These are phyloP conservation scores for Pisolithus albus DNA, from an alignment of 768 basidiomycete genomes.

Conservation along the genomic window DNA sequence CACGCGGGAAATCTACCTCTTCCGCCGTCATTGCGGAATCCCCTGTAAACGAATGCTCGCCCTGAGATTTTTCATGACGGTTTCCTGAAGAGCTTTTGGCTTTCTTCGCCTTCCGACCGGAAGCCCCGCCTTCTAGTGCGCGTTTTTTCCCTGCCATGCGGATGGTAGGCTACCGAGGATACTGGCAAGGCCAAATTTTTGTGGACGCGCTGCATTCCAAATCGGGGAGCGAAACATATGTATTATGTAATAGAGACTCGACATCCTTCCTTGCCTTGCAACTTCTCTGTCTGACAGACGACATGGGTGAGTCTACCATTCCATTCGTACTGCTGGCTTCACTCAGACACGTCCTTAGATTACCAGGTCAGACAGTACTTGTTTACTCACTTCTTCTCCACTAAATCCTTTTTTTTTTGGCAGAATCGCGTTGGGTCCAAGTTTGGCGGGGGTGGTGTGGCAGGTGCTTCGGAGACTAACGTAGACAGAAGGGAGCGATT, in stretches of 20 bases:
- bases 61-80: conserved; percentile 16
- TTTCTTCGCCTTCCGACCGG: conserved; percentile 53
- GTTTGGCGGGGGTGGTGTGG: conserved; percentile 94
- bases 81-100: conserved; percentile 37
- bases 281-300: neutral
- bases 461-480: conserved; percentile 91
- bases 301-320: conserved; percentile 27
- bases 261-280: neutral
- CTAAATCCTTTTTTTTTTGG: neutral
- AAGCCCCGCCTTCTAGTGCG: conserved; percentile 45
- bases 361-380: conserved; percentile 49
- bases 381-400: neutral
- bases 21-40: conserved; percentile 43
- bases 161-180: no score
- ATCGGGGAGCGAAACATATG: neutral
- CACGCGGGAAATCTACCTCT: conserved; percentile 92
- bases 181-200: neutral
- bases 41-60: conserved; percentile 25
- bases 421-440: conserved; percentile 95
- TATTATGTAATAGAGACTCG: neutral
- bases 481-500: conserved; percentile 93
- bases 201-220: neutral
- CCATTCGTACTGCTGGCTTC: conserved; percentile 7
- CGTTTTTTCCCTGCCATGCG: conserved; percentile 54
- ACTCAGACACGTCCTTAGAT: conserved; percentile 29